Base-by-base conservation (phyloP, 2,329 filamentous ascomycete species). In the Clarireedia homoeocarpa region DNA sequence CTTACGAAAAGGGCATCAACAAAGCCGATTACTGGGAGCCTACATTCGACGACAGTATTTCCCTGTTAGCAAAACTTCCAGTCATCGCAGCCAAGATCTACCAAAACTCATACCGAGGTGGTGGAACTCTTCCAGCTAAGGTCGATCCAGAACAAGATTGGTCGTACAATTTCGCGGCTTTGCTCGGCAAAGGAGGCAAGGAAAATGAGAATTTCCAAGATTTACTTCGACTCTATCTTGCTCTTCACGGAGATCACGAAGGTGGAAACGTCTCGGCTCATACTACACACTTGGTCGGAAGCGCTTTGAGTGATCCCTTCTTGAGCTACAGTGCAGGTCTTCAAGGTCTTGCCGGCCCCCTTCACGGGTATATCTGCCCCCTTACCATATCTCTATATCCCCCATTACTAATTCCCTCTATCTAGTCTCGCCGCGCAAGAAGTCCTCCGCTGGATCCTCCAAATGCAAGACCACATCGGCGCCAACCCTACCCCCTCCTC, bases 1-100 rank as follows among this genome's bases (percentile, higher is more conserved):
- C 88, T 20, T 99, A 99, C 73, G 92, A 91, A 72, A 76, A 86
- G 65, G 94, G 94, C 38, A 75, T 97, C 63, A 88, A 85, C 80
- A 99, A 97, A 80, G 89, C 90, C 53, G 90, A 96, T 66, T 97
- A 97, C 82, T 99, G 94, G 94, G 94, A 97, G 76, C 90, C 92
- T 14, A 95, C 90, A 46, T 97, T 95, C 70, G 92, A 97, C 71
- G 94, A 99, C 77, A 85, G 82, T 72, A 96, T 99, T 72, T 89
- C 87, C 48, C 81, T 99, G 60, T 82, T 99, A 56, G 94, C 92
- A 61, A 99, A 99, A 79, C 85, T 99, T 53, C 94, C 94, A 61
- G 95, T 90, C 59, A 91, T 99, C 65, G 94, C 94, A 27, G 94
- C 94, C 58, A 95, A 96, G 74, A 96, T 99, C 69, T 96, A 99